phyloP scores from a whole-genome alignment of 495 filamentous ascomycete genomes.

The Clavariopsis aquatica region DNA sequence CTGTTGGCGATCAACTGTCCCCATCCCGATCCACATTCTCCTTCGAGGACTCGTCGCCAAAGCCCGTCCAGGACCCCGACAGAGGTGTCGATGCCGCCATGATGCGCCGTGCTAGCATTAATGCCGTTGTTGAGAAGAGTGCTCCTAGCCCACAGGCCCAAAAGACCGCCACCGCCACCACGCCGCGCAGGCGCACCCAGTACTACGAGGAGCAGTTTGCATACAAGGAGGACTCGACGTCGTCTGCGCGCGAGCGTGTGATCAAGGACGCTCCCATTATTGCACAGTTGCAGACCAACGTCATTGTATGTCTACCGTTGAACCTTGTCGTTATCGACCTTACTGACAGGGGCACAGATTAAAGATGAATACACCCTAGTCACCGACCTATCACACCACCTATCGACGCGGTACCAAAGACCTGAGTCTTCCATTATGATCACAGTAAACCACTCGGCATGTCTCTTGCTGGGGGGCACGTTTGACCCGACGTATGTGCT shows the following conservation, averaged over 20 bases:
- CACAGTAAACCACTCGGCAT: conserved; percentile 70
- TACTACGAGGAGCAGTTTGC: conserved; percentile 65
- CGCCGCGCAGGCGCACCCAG: conserved; percentile 40
- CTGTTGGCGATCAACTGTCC: conserved; percentile 30
- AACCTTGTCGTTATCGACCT: not conserved
- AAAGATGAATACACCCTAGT: conserved; percentile 69
- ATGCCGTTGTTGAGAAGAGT: conserved; percentile 14
- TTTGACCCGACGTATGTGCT: conserved; percentile 80
- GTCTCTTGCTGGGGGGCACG: conserved; percentile 69
- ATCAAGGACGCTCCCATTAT: conserved; percentile 69
- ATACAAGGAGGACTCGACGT: conserved; percentile 49
- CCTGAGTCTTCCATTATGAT: conserved; percentile 72
- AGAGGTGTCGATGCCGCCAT: not conserved
- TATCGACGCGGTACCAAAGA: conserved; percentile 72
- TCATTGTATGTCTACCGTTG: conserved; percentile 60
- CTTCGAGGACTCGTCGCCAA: conserved; percentile 26
- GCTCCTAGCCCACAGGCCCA: conserved; percentile 6
- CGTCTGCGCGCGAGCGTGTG: conserved; percentile 60
- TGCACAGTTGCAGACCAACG: conserved; percentile 82
- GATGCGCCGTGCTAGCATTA: conserved; percentile 8
- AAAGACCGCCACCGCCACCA: too few species aligned
- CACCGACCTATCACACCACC: conserved; percentile 64
- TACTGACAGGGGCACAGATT: conserved; percentile 50
- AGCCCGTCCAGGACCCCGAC: conserved; percentile 22
- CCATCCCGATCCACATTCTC: conserved; percentile 36